Conservation (phyloP, 2,329 filamentous ascomycete genomes). For the Claviceps sp. region DNA sequence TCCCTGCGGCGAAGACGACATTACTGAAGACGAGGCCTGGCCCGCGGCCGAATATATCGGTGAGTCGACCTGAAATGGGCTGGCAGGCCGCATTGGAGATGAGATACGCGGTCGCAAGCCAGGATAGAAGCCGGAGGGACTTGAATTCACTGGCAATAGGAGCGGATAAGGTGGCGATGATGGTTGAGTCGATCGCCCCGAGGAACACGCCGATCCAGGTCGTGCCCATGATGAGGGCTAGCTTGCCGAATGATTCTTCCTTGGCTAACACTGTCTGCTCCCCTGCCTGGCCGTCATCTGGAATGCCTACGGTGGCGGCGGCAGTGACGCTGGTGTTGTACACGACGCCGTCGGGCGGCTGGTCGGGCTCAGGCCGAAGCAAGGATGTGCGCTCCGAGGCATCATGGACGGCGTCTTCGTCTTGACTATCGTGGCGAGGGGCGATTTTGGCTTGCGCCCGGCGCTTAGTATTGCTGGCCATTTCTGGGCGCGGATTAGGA, state of each 20-base stretch:
- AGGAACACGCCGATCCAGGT: constrained; percentile 50
- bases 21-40: constrained; percentile 71
- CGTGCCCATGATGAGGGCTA: constrained; percentile 41
- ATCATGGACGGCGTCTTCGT: background rate
- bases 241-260: constrained; percentile 32
- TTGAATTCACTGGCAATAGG: constrained; percentile 76
- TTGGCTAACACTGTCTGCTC: constrained; percentile 35
- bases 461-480: background rate
- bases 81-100: constrained; percentile 81
- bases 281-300: constrained; percentile 10
- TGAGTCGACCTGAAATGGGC: constrained; percentile 71
- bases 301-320: constrained; percentile 6
- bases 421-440: background rate
- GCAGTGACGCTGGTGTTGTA: too few relatives aligned
- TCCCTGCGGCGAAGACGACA: constrained; percentile 65
- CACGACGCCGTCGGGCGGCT: background rate
- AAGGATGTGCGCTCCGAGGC: constrained; percentile 5
- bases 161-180: constrained; percentile 73
- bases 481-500: background rate
- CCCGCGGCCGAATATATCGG: constrained; percentile 75
- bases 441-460: background rate
- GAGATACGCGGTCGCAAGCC: constrained; percentile 78
- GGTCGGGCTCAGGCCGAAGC: constrained; percentile 1
- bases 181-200: constrained; percentile 58
- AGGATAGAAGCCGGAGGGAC: constrained; percentile 69